phyloP scores from a whole-genome alignment of 2,329 filamentous ascomycete species.

The Alternaria sp. region DNA sequence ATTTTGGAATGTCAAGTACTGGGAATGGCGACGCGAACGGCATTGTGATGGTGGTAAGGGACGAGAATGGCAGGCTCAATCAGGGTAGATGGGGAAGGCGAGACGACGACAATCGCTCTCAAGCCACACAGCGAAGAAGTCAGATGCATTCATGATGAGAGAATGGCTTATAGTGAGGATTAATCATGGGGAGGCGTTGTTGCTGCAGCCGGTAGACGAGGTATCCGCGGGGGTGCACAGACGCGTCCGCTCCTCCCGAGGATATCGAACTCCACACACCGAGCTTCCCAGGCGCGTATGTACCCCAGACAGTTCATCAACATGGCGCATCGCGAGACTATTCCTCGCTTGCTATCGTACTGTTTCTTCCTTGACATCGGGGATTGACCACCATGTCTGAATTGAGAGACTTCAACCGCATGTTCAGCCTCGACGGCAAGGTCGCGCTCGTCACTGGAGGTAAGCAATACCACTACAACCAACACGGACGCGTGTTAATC shows the following conservation, averaged over 20 bases:
- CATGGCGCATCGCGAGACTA: conserved; percentile 13
- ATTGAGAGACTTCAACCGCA: conserved; percentile 39
- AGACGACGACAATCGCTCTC: background rate
- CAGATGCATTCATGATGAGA: background rate
- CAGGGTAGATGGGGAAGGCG: background rate
- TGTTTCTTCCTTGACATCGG: background rate
- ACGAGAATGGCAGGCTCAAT: background rate
- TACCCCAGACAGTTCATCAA: conserved; percentile 13
- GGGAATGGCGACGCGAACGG: conserved; percentile 54
- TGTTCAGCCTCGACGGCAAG: conserved; percentile 49
- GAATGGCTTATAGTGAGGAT: background rate
- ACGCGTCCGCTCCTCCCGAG: conserved; percentile 25
- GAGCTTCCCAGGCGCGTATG: conserved; percentile 24
- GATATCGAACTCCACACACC: conserved; percentile 29
- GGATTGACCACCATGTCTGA: conserved; percentile 37
- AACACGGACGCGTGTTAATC: background rate
- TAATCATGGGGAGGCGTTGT: conserved; percentile 4
- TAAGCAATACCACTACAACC: conserved; percentile 6
- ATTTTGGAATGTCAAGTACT: conserved; percentile 53
- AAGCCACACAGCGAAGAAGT: background rate
- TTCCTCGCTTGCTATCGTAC: background rate
- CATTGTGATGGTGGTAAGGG: conserved; percentile 36
- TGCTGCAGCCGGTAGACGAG: conserved; percentile 19
- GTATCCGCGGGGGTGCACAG: conserved; percentile 26
- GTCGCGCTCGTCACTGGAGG: conserved; percentile 48